A percentile compares a stretch with the other conserved stretches of the same genome.
Conservation (phyloP, 345 rosid species). For the Mercurialis annua region DNA sequence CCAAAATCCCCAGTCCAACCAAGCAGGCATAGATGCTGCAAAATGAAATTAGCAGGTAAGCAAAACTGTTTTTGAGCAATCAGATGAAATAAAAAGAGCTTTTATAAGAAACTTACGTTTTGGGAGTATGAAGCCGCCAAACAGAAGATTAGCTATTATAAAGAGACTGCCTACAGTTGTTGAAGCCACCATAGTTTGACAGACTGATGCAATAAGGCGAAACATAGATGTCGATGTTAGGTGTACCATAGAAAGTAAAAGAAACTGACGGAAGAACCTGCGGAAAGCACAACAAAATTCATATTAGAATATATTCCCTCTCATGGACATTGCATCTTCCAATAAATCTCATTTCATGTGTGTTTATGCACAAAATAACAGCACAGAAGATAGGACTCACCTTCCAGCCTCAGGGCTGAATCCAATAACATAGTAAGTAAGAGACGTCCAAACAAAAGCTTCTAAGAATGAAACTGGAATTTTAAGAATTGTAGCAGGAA, state of each 20-base stretch:
- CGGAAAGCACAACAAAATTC: background rate
- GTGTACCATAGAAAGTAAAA: constrained; percentile 57
- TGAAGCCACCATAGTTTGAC: constrained; percentile 49
- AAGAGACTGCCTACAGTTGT: constrained; percentile 46
- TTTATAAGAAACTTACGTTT: constrained; percentile 40
- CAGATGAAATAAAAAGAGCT: background rate
- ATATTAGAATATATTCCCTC: background rate
- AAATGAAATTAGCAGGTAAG: constrained; percentile 13
- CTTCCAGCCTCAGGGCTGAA: constrained; percentile 68
- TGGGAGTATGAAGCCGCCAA: constrained; percentile 61
- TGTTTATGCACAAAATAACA: too few species aligned
- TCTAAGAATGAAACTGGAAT: constrained; percentile 52
- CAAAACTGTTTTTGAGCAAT: background rate
- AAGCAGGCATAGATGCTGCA: constrained; percentile 71
- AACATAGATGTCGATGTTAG: constrained; percentile 63
- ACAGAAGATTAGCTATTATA: constrained; percentile 39
- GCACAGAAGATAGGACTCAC: constrained; percentile 28
- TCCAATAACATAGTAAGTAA: constrained; percentile 76
- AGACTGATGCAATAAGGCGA: constrained; percentile 61
- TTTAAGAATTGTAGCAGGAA: constrained; percentile 50
- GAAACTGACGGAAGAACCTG: constrained; percentile 68
- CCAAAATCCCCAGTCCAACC: constrained; percentile 86
- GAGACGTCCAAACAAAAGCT: constrained; percentile 54
- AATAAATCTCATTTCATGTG: too few species aligned
- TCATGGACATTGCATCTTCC: too few species aligned